Base-by-base conservation (phyloP, 176 grass and related monocot genomes). In the Oryza glumipatula region DNA sequence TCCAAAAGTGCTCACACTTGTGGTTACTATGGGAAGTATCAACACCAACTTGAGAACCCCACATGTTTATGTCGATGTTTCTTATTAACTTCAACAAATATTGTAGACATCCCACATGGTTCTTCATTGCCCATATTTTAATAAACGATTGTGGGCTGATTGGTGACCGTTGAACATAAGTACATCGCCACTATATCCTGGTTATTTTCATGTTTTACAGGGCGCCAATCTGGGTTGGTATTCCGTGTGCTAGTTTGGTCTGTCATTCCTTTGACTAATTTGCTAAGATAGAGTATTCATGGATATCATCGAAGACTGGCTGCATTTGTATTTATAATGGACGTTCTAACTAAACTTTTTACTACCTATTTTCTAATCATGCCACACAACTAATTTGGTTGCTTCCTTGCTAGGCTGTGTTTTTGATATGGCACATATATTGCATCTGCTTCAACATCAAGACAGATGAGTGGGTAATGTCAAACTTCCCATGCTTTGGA, bases 371-470 rank as follows among this genome's bases (percentile, higher is more conserved):
- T 56, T 82, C 46, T 86, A 74, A 28, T 82, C 43, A 54, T 7
- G 11, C 72, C 52, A 2, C 72, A 3, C 26, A 58, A 78, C 12
- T 41, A 38, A 82, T 72, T 82, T 64, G 72, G 39, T 45, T 72
- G 21, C 56, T 64, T 7, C 65, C 41, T 74, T 81, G 21, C 11
- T 73, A 96, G 93, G 87, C 96, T 74, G 77, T 94, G 48, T 96
- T 96, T 85, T 70, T 99, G 74, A 92, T 89, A 65, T 99, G 96
- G 96, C 91, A 99, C 65, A 76, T 96, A 63, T 99, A 94, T 24
- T 94, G 93, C 88, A 94, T 99, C 84, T 94, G 89, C 88, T 92
- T 99, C 89, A 99, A 94, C 82, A 96, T 99, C 75, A 95, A 87
- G 86, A 94, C 91, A 80, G 89, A 99, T 80, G 93, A 96, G 82